Percentiles rank a stretch among this genome's conserved stretches.
Conservation (phyloP, 257 asterid species). For the Osmanthus fragrans region DNA sequence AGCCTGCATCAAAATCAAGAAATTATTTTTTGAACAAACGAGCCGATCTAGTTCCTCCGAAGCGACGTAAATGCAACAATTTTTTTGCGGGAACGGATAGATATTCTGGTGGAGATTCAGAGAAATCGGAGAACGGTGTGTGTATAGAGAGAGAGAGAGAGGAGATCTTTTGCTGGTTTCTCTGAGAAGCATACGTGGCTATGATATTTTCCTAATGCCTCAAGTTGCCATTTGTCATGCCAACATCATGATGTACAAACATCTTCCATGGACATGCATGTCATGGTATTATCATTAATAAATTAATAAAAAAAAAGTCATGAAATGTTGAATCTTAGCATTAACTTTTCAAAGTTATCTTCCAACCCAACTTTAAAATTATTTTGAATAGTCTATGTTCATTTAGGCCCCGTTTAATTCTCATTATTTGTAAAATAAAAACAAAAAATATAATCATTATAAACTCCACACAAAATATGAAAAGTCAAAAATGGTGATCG, state of each 20-base stretch:
- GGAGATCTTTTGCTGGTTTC: slow-evolving; percentile 89
- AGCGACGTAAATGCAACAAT: slow-evolving; percentile 15
- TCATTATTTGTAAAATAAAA: too few relatives aligned
- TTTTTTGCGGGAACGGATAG: slow-evolving; percentile 19
- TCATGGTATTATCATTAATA: neutral
- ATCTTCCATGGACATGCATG: slow-evolving; percentile 16
- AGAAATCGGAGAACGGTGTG: slow-evolving; percentile 27
- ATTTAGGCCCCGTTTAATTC: too few relatives aligned
- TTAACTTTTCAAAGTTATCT: too few relatives aligned
- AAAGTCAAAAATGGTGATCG: too few relatives aligned
- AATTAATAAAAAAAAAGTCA: too few relatives aligned
- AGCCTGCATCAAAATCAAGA: neutral
- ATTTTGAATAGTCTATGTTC: too few relatives aligned
- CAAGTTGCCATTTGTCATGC: slow-evolving; percentile 35
- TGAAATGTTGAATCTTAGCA: too few relatives aligned
- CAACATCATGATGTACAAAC: slow-evolving; percentile 5
- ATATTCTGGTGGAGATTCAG: slow-evolving; percentile 53
- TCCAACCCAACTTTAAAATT: too few relatives aligned
- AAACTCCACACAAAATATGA: too few relatives aligned
- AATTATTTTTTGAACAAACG: neutral
- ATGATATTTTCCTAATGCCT: slow-evolving; percentile 59
- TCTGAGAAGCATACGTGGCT: slow-evolving; percentile 63
- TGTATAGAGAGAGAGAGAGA: slow-evolving; percentile 2
- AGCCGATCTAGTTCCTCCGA: neutral
- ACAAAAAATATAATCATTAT: too few relatives aligned